Percentiles rank a stretch among this genome's conserved stretches.
These are phyloP conservation scores for Pseudotsuga menziesii DNA, from an alignment of 75 land plant species.

Conservation along the genomic window DNA sequence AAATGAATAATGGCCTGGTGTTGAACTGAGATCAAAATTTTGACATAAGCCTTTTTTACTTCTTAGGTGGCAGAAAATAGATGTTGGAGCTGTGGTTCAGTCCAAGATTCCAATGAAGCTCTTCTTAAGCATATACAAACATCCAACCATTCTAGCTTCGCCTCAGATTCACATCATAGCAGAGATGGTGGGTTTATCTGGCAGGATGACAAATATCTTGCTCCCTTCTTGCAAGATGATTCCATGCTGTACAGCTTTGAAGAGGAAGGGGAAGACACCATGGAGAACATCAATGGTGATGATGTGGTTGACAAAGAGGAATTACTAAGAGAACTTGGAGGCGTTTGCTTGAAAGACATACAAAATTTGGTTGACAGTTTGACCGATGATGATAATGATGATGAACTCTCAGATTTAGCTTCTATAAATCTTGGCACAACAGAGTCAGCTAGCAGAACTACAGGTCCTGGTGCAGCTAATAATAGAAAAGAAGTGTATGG, in stretches of 20 bases:
- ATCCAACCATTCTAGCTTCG: not conserved
- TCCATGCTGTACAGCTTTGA: conserved; percentile 71
- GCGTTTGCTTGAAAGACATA: not conserved
- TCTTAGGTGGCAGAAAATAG: conserved; percentile 58
- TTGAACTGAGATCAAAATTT: not conserved
- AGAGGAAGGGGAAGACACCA: conserved; percentile 46
- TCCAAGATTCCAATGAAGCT: conserved; percentile 33
- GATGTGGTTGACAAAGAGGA: conserved; percentile 35
- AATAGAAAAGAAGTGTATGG: not conserved
- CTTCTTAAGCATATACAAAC: conserved; percentile 48
- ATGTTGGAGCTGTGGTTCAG: conserved; percentile 63
- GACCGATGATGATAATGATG: conserved; percentile 24
- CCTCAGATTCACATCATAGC: not conserved
- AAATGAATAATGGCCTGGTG: not conserved
- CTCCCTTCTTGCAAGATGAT: conserved; percentile 75
- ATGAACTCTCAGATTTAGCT: not conserved
- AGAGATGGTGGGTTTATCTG: conserved; percentile 28
- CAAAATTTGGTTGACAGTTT: conserved; percentile 17
- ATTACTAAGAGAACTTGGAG: conserved; percentile 18
- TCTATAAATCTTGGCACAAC: not conserved
- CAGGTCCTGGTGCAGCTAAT: not conserved
- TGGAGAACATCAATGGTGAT: conserved; percentile 16
- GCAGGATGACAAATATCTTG: conserved; percentile 72
- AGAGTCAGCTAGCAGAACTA: not conserved
- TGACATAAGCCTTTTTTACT: not conserved